Evolutionary conservation across 2,329 filamentous ascomycete genomes (phyloP).

Genomic region (Herpotrichia juniperi): DNA sequence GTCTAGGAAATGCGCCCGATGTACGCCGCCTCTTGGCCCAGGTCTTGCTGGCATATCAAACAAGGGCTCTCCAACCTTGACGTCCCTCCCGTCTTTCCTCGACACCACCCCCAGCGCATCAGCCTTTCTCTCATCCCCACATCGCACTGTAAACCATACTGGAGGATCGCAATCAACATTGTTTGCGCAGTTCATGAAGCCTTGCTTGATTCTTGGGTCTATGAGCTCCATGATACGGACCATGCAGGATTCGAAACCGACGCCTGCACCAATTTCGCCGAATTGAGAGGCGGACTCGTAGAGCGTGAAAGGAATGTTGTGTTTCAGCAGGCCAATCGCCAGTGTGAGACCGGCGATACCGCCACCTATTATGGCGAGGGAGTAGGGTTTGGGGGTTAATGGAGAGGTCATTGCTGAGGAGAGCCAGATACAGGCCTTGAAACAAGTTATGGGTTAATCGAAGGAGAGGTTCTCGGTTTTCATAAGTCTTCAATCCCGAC

Average conservation of each 20-base stretch:
- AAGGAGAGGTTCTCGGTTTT: too few species aligned
- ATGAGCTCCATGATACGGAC: constrained; percentile 50
- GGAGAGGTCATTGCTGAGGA: not conserved
- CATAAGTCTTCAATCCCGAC: too few species aligned
- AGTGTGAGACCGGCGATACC: constrained; percentile 64
- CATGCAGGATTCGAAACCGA: constrained; percentile 52
- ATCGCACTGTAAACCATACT: constrained; percentile 28
- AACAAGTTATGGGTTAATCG: too few species aligned
- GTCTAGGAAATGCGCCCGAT: constrained; percentile 57
- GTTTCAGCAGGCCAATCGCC: constrained; percentile 56
- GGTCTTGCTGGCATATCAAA: constrained; percentile 30
- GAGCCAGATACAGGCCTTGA: too few species aligned
- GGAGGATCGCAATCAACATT: not conserved
- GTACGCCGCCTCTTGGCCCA: constrained; percentile 45
- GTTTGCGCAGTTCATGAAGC: constrained; percentile 9
- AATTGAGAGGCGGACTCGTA: constrained; percentile 63
- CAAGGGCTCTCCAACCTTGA: constrained; percentile 20
- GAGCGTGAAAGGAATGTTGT: constrained; percentile 53
- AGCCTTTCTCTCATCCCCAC: constrained; percentile 30
- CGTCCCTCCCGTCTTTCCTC: constrained; percentile 15
- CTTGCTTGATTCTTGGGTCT: constrained; percentile 39
- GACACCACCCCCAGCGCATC: constrained; percentile 14
- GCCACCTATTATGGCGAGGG: constrained; percentile 63
- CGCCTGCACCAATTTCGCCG: constrained; percentile 63
- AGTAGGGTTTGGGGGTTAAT: constrained; percentile 33